Base-by-base conservation (phyloP, 352 stramenopile species). In the Phytophthora quininea region DNA sequence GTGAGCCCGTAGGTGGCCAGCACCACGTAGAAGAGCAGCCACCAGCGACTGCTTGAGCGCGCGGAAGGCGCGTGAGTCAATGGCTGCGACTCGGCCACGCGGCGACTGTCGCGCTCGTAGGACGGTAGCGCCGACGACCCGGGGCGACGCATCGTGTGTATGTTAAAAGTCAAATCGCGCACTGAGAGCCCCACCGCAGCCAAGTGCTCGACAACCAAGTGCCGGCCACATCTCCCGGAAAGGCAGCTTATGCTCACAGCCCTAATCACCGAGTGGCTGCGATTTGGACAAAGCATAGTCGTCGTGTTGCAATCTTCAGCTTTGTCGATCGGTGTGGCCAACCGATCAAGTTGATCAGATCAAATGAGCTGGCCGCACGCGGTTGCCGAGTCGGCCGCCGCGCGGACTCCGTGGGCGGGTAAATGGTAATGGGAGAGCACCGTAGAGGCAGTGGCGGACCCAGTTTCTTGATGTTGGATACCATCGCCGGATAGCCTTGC, bases 91-190 rank as follows among this genome's bases (percentile, higher is more conserved):
- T 48, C 40, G 14, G 49, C 14, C 30, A 48, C 31, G 33, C 37
- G 60, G 11, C 47, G 51, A 43, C 37, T 48, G 37, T 48, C 58
- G 51, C 42, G 27, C 38, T 62, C 31, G 56, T 61, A 69, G 47
- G 67, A 74, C 52, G 70, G 70, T 43, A 77, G 65, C 40, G 70
- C 49, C 55, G 67, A 70, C 29, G 69, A 76, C 27, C 53, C 69
- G 38, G 69, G 37, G 57, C 70, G 70, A 40, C 70, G 70, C 70
- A 77, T 77, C 52, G 27, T 43, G 19, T 15, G 35, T 43, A 54
- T 57, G n/a, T 27, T 43, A 31, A 37, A 24, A 46, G 43, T 67
- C 46, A 64, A 72, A 64, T 68, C 31, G 50, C 58, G 46, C 57
- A 58, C 37, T 71, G 50, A 45, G 2, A 38, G 35, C 43, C 46